Base-by-base conservation (phyloP, 768 basidiomycete species). In the Phallus indusiatus region DNA sequence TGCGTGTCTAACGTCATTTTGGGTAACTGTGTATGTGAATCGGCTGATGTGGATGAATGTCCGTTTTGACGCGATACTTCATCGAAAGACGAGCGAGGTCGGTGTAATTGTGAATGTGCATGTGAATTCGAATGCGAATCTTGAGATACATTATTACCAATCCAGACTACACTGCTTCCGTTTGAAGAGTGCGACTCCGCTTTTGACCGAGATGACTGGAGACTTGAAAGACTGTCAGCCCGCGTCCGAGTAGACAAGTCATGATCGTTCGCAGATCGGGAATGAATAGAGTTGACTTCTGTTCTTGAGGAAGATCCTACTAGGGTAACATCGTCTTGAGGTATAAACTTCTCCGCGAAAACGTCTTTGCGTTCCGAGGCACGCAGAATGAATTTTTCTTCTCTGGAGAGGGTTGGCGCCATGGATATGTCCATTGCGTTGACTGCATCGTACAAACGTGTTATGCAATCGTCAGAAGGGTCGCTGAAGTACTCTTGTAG, bases 401-500 rank as follows among this genome's bases (percentile, higher is more conserved):
- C 75, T 28, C 90, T 83, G 5, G 85, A 85, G 48, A 99, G 75
- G 5, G 75, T 69, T 1, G 96, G 96, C 22, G 89, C 84, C 9
- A 77, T 79, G n/a, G 84, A 79, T 18, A 91, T 75, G 66, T 95
- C 84, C 81, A 98, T 91, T 6, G 88, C 83, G 69, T 98, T 98
- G 62, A 97, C 85, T 5, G 94, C 85, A 64, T 95, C 90, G 69
- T 93, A 98, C 2, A 99, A 78, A 2, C 89, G 84, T 2, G 88
- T 83, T 14, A 99, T 83, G 65, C 92, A 90, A 64, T 91, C 90
- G 68, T 94, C 85, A 0, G 92, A 93, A 0, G 94, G 94, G 62
- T 86, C 80, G 22, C 81, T 75, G 70, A 94, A 93, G 73, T 97
- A 99, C 71, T 97, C 93, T 68, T 97, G 93, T 50, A 99, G 79